Base-by-base conservation (phyloP, 1,284 basidiomycete genomes). In the Phellopilus nigrolimitatus region DNA sequence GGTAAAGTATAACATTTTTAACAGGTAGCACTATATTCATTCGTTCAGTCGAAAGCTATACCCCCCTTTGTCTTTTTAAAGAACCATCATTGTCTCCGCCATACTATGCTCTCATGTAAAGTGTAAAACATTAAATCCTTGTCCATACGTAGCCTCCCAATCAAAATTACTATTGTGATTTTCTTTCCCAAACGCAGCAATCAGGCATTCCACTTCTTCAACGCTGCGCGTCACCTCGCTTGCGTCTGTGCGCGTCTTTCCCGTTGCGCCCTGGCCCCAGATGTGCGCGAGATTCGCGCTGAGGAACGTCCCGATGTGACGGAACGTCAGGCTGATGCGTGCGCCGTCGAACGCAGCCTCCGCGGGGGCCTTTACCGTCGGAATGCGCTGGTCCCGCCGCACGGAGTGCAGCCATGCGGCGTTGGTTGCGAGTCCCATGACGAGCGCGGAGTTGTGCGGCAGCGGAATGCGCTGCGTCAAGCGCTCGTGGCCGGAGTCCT, bases 401-500 rank as follows among this genome's bases (percentile, higher is more conserved):
- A 89, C 82, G 37, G 75, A 76, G 58, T 89, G 86, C 56, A 84
- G 66, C 82, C 84, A 88, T 54, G 71, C 71, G 47, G 68, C 69
- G 58, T 89, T 89, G 49, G 86, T 88, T 49, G 73, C 70, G 4
- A 80, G 73, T 1, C 86, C 85, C 69, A 89, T 71, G 50, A 86
- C 77, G 61, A 89, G 87, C 72, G 88, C 80, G 9, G 84, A 87
- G 61, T 86, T 88, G 59, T 88, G 79, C 1, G 83, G 84, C 0
- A 88, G 75, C 1, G 80, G 79, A 28, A 89, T 75, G 51, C 78
- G 79, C 61, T 86, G 82, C 0, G 74, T 65, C 2, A n/a, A n/a
- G n/a, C n/a, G n/a, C n/a, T n/a, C n/a, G n/a, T n/a, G n/a, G n/a
- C 9, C 48, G 46, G 45, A 21, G 56, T 80, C 78, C 56, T 76